Conservation (phyloP, 164 flowering plant genomes). For the Vitis rotundifolia region DNA sequence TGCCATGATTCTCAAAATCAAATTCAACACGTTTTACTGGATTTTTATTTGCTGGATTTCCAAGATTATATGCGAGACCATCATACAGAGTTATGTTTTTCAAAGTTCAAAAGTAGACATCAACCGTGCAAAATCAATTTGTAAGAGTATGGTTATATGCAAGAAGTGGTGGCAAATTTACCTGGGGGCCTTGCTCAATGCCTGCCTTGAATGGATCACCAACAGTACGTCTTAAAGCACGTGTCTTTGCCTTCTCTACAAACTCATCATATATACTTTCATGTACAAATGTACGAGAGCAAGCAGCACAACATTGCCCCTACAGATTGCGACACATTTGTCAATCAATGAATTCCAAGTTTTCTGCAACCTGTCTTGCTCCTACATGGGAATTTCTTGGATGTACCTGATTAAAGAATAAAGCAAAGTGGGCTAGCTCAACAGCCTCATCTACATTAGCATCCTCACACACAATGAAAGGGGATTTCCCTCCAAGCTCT, state of each 20-base stretch:
- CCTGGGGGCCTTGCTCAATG: slow-evolving; percentile 79
- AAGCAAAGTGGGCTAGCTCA: slow-evolving; percentile 50
- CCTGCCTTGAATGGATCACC: slow-evolving; percentile 70
- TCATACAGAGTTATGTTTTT: too few relatives aligned
- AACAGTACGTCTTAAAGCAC: slow-evolving; percentile 51
- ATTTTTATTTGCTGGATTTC: too few relatives aligned
- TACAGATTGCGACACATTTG: slow-evolving; percentile 13
- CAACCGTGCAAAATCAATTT: too few relatives aligned
- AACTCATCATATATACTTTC: slow-evolving; percentile 66
- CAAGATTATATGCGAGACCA: too few relatives aligned
- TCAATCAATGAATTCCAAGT: neutral
- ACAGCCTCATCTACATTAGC: slow-evolving; percentile 58
- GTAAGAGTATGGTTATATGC: too few relatives aligned
- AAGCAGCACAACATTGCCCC: slow-evolving; percentile 77
- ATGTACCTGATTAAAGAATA: slow-evolving; percentile 55
- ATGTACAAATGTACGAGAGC: slow-evolving; percentile 72
- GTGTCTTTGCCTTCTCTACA: slow-evolving; percentile 61
- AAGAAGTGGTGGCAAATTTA: slow-evolving; percentile 11
- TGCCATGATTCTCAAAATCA: too few relatives aligned
- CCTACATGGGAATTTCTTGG: neutral
- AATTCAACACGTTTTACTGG: too few relatives aligned
- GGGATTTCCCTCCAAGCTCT: slow-evolving; percentile 66
- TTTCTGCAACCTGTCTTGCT: neutral
- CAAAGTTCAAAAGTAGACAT: too few relatives aligned
- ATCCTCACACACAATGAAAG: slow-evolving; percentile 58